Percentiles rank a stretch among this genome's conserved stretches.
phyloP scores from a whole-genome alignment of 73 alveolate species.

The Paramecium octaurelia region DNA sequence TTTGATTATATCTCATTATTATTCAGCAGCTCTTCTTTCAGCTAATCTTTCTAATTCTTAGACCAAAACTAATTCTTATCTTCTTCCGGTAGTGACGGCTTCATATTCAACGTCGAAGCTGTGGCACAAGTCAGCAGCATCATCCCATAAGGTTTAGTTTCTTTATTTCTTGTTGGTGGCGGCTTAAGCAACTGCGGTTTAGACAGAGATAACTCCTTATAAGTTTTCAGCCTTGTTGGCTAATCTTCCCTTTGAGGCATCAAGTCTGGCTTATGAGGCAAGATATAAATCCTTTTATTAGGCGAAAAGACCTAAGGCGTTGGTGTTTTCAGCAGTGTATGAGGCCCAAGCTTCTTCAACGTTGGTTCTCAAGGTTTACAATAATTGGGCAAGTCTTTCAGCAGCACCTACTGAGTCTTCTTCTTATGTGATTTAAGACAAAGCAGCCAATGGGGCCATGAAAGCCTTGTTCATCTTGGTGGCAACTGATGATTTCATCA shows the following conservation, averaged over 20 bases:
- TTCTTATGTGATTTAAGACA: slow-evolving; percentile 37
- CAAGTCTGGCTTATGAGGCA: slow-evolving; percentile 6
- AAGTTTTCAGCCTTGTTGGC: slow-evolving; percentile 2
- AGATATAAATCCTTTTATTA: slow-evolving; percentile 1
- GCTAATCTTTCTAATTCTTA: slow-evolving; percentile 50
- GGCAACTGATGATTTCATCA: not conserved
- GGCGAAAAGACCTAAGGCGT: not conserved
- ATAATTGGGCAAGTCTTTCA: slow-evolving; percentile 44
- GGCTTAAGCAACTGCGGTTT: slow-evolving; percentile 48
- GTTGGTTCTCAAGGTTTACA: slow-evolving; percentile 23
- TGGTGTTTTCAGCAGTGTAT: slow-evolving; percentile 16
- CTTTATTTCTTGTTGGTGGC: slow-evolving; percentile 32
- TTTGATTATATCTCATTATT: not conserved
- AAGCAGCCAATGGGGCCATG: slow-evolving; percentile 49
- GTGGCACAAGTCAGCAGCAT: slow-evolving; percentile 39
- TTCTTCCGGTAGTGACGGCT: slow-evolving; percentile 34
- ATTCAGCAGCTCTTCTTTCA: slow-evolving; percentile 56
- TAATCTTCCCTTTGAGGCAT: not conserved
- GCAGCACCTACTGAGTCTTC: slow-evolving; percentile 23
- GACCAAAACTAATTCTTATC: slow-evolving; percentile 38
- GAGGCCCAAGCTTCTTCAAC: slow-evolving; percentile 43
- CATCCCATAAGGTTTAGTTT: slow-evolving; percentile 42
- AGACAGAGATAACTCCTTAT: slow-evolving; percentile 26
- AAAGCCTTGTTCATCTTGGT: slow-evolving; percentile 24
- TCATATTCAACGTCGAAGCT: slow-evolving; percentile 41